Base-by-base conservation (phyloP, 2,329 filamentous ascomycete species). In the Diplodia mutila region DNA sequence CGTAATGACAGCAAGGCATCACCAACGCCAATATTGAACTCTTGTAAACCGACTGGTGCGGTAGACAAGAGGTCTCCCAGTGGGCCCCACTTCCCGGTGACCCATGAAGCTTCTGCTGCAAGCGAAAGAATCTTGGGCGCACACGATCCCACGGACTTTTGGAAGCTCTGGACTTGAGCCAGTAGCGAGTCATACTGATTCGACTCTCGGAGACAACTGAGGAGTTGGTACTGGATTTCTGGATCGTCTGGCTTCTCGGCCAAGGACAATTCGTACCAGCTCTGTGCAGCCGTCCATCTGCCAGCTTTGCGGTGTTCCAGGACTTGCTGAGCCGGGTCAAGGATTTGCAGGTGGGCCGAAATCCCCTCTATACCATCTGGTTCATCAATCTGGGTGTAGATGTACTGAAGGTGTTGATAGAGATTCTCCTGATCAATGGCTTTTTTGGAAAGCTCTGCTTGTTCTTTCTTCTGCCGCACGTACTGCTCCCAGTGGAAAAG, bases 311-410 rank as follows among this genome's bases (percentile, higher is more conserved):
- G 89, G 79, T 99, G 93, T 73, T 96, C 93, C 66, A 97, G 84
- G 37, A 97, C 91, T 76, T 98, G 94, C 76, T 97, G 94, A 69
- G 97, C 91, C 61, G 97, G 90, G 71, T 96, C 92, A n/a, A 98
- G 83, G 12, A 93, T 88, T 68, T 91, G 90, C 3, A 98, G 83
- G 76, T 95, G 91, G 23, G 93, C 89, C 1, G 94, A 97, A 69
- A 99, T 94, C 2, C 95, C 95, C 76, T 98, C 94, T 39, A 99
- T 89, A 1, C 94, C 94, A 78, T 99, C 95, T 0, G 95, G 96
- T 73, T 99, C 95, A 74, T 99, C 95, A 69, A 99, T 98, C 73
- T 97, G 91, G 1, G 93, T 92, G 78, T 99, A 99, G 21, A 99
- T 97, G 65, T 94, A 90, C 75, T 98, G 94, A 27, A 99, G 82